Percentiles rank a stretch among this genome's conserved stretches.
phyloP scores from a whole-genome alignment of 1,284 basidiomycete species.

The Heliocybe sulcata region DNA sequence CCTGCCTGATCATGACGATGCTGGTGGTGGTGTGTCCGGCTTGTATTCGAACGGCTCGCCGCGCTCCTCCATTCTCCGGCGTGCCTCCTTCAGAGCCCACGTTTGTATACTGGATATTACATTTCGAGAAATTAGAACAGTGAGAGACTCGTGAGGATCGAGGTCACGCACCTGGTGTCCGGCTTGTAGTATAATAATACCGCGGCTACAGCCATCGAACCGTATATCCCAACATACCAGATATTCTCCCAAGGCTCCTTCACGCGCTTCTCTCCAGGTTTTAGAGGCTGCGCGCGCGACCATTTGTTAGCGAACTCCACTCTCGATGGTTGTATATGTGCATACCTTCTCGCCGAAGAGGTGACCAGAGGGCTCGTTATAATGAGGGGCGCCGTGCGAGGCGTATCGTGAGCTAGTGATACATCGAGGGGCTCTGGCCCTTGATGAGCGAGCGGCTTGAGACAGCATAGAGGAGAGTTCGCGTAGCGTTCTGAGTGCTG shows the following conservation, averaged over 20 bases:
- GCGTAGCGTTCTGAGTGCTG: neutral
- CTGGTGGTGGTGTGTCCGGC: slow-evolving; percentile 20
- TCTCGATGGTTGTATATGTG: slow-evolving; percentile 5
- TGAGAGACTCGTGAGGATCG: neutral
- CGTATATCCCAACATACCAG: slow-evolving; percentile 90
- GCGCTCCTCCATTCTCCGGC: slow-evolving; percentile 81
- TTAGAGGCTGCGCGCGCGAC: slow-evolving; percentile 59
- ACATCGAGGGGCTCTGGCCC: slow-evolving; percentile 5
- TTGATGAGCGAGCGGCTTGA: slow-evolving; percentile 9
- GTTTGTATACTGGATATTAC: slow-evolving; percentile 62
- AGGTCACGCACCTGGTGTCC: slow-evolving; percentile 77
- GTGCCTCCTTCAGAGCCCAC: slow-evolving; percentile 87
- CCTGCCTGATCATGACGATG: neutral
- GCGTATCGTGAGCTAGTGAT: slow-evolving; percentile 41
- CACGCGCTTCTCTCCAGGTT: slow-evolving; percentile 77
- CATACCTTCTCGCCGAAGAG: slow-evolving; percentile 86
- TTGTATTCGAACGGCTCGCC: slow-evolving; percentile 83
- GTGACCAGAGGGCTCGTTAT: slow-evolving; percentile 84
- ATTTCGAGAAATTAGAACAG: slow-evolving; percentile 2
- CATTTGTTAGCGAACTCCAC: no score
- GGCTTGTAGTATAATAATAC: slow-evolving; percentile 91
- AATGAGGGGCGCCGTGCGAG: slow-evolving; percentile 75
- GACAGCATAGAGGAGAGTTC: neutral
- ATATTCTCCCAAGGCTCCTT: slow-evolving; percentile 86
- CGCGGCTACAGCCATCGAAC: slow-evolving; percentile 72